Evolutionary conservation across 192 early-diverging fungal species (phyloP).

Genomic region (Rhizoclosmatium globosum): DNA sequence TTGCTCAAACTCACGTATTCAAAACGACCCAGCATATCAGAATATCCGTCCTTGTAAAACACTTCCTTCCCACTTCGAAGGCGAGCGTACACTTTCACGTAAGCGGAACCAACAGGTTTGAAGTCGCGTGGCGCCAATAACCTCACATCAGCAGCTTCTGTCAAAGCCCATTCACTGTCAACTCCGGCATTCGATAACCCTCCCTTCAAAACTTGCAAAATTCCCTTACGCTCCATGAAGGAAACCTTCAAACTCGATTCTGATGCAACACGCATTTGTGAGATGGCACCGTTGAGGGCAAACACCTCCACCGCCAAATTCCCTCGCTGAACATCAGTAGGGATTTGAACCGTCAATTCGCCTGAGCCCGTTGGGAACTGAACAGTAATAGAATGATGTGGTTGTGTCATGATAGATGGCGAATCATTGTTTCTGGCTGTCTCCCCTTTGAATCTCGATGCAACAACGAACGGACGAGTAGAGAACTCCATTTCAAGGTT

Average conservation of each 20-base stretch:
- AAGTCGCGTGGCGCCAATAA: conserved; percentile 10
- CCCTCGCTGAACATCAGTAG: conserved; percentile 1
- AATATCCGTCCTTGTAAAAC: conserved; percentile 39
- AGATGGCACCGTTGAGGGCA: conserved; percentile 20
- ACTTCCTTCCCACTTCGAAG: conserved; percentile 20
- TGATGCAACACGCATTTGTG: conserved; percentile 21
- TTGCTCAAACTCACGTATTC: conserved; percentile 39
- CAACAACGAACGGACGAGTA: conserved; percentile 16
- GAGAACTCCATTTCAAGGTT: conserved; percentile 39
- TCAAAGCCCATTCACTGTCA: conserved; percentile 19
- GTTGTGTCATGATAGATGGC: conserved; percentile 8
- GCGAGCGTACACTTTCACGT: conserved; percentile 27
- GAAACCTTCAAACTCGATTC: conserved; percentile 17
- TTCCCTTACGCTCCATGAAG: conserved; percentile 19
- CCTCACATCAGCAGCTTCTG: not conserved
- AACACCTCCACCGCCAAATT: conserved; percentile 28
- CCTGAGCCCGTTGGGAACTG: conserved; percentile 27
- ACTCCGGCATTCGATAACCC: not conserved
- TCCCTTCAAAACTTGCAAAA: conserved; percentile 23
- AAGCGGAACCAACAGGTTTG: conserved; percentile 24
- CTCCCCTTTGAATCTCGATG: conserved; percentile 12
- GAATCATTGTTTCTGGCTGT: too few species aligned
- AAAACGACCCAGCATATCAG: conserved; percentile 34
- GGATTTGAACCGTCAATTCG: conserved; percentile 17
- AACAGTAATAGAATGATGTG: conserved; percentile 17